Conservation (phyloP, 257 asterid species). For the Datura wrightii region DNA sequence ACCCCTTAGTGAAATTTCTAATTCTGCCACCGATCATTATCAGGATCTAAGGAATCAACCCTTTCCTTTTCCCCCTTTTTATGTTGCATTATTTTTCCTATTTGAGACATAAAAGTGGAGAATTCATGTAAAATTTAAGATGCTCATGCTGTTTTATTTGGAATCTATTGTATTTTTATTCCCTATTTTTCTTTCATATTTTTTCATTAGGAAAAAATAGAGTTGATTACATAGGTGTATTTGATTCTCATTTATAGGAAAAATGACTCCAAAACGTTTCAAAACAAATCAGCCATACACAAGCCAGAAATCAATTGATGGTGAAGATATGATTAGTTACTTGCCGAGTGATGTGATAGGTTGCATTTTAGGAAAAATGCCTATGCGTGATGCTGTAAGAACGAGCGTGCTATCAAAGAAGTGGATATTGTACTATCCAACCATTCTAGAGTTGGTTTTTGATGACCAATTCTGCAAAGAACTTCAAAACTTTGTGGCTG, state of each 20-base stretch:
- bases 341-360: not conserved
- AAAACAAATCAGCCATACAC: not conserved
- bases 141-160: no score
- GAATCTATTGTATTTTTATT: no score
- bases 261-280: not conserved
- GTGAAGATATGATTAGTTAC: not conserved
- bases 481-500: not conserved
- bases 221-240: no score
- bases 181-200: no score
- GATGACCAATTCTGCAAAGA: slow-evolving; percentile 1
- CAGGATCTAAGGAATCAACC: no score
- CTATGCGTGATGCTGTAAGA: not conserved
- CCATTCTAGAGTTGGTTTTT: not conserved
- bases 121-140: no score
- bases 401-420: not conserved
- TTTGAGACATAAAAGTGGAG: no score
- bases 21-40: no score
- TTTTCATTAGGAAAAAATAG: no score
- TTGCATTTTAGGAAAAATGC: not conserved
- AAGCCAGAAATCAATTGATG: not conserved
- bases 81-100: no score
- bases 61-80: no score
- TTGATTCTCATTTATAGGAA: not conserved
- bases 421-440: not conserved
- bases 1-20: no score